Evolutionary conservation across 257 asterid genomes (phyloP), one percentile per base, ranked within the genome.

Genomic region (Lavandula angustifolia): DNA sequence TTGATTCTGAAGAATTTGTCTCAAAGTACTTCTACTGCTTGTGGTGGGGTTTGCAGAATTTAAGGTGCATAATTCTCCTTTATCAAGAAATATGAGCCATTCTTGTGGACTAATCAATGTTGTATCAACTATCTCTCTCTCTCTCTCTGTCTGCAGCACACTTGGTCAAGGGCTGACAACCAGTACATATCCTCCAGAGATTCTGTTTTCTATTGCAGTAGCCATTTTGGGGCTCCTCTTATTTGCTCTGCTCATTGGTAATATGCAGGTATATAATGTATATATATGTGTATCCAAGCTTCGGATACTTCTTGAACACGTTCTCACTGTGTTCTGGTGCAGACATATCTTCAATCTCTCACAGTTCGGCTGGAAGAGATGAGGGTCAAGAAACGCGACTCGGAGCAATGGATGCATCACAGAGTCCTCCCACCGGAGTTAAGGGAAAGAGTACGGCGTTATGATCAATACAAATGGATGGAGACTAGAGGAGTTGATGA

Each of bases 351-450:
- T 78, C 99, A 92, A 65, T 92, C 97, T 55, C 84, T 87, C 52
- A 80, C 94, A 2, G 92, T 87, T 66, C 84, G 96, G 16, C 84
- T 87, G 51, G 99, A 92, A 79, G 97, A 92, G 76, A 92, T 92
- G 99, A 86, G 99, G 73, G 70, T 92, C 62, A 92, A 89, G 66
- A 80, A 88, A 61, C 87, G 94, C 2, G 99, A 92, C 72, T 89
- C 99, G 0, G 97, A 92, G 84, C 97, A 84, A 60, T 92, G 99
- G 99, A 92, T 92, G 99, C 97, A 85, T 78, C 99, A 92, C 74
- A 74, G 99, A 48, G 91, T 92, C 35, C 89, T 92, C 17, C 99
- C 99, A 13, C 79, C 78, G 14, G 96, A 94, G 70, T 86, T 87
- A 27, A 80, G 86, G 82, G 94, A 89, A 71, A 77, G 95, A 68